Conservation (phyloP, 345 rosid genomes). For the Crucihimalaya himalaica region DNA sequence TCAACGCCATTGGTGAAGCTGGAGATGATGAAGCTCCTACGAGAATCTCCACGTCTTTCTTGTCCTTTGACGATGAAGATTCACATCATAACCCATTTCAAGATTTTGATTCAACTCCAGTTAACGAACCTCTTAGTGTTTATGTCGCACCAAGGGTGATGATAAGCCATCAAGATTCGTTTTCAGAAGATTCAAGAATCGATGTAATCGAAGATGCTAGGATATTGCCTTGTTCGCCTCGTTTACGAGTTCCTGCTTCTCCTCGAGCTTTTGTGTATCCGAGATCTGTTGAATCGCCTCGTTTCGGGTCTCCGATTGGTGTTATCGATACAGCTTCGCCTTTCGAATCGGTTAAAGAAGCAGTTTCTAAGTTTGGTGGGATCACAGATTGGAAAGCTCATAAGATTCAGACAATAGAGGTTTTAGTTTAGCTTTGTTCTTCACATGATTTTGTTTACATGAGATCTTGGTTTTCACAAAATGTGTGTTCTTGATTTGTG, state of each 20-base stretch:
- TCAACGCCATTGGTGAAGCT: slow-evolving; percentile 35
- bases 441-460: not conserved
- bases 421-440: slow-evolving; percentile 22
- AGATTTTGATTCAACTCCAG: slow-evolving; percentile 13
- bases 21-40: not conserved
- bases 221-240: slow-evolving; percentile 32
- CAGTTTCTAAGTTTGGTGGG: slow-evolving; percentile 94
- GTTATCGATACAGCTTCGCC: slow-evolving; percentile 81
- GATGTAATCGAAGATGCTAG: slow-evolving; percentile 36
- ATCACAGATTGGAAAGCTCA: slow-evolving; percentile 98
- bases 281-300: slow-evolving; percentile 36
- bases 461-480: not conserved
- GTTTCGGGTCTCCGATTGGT: slow-evolving; percentile 33
- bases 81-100: slow-evolving; percentile 29
- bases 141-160: slow-evolving; percentile 40
- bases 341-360: slow-evolving; percentile 88
- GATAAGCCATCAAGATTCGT: slow-evolving; percentile 42
- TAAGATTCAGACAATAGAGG: slow-evolving; percentile 81
- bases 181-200: slow-evolving; percentile 32
- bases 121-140: slow-evolving; percentile 28
- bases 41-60: slow-evolving; percentile 13
- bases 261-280: slow-evolving; percentile 42
- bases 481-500: not conserved
- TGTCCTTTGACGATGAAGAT: slow-evolving; percentile 14
- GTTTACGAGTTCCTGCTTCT: slow-evolving; percentile 36